These are phyloP conservation scores for Immersiella caudata DNA, from an alignment of 495 filamentous ascomycete genomes.

Conservation along the genomic window DNA sequence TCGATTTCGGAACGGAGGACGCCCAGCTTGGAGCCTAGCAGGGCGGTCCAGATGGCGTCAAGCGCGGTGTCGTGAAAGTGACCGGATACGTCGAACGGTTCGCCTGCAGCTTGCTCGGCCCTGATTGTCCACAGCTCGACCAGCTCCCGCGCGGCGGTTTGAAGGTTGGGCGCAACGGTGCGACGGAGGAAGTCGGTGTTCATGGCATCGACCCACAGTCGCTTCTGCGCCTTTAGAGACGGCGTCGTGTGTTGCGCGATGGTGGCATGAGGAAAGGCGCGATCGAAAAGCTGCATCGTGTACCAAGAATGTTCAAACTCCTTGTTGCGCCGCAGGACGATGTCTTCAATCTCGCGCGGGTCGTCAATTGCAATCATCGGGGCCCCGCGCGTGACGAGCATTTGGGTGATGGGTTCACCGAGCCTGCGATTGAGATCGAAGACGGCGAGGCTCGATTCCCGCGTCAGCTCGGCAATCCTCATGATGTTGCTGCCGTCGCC, in stretches of 20 bases:
- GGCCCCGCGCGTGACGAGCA: not conserved
- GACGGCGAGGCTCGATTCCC: not conserved
- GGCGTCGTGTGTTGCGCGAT: conserved; percentile 35
- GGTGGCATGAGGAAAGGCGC: conserved; percentile 32
- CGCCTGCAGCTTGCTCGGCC: conserved; percentile 16
- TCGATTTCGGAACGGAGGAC: not conserved
- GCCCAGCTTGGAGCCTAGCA: conserved; percentile 29
- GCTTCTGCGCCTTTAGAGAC: conserved; percentile 35
- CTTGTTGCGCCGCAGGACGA: conserved; percentile 33
- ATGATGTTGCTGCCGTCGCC: not conserved
- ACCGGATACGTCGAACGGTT: conserved; percentile 30
- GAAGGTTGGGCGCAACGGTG: conserved; percentile 37
- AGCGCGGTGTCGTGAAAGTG: conserved; percentile 42
- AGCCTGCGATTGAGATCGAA: not conserved
- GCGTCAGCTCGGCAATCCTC: not conserved
- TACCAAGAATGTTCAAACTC: conserved; percentile 37
- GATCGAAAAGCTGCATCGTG: conserved; percentile 23
- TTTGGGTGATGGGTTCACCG: not conserved
- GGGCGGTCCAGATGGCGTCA: conserved; percentile 40
- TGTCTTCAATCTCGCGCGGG: conserved; percentile 36
- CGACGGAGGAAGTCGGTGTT: conserved; percentile 36
- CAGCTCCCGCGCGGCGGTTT: conserved; percentile 31
- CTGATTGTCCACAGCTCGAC: conserved; percentile 42
- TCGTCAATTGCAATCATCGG: conserved; percentile 29
- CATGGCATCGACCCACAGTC: conserved; percentile 40